Conservation (phyloP, 2,329 filamentous ascomycete species). For the Fusarium goolgardi region DNA sequence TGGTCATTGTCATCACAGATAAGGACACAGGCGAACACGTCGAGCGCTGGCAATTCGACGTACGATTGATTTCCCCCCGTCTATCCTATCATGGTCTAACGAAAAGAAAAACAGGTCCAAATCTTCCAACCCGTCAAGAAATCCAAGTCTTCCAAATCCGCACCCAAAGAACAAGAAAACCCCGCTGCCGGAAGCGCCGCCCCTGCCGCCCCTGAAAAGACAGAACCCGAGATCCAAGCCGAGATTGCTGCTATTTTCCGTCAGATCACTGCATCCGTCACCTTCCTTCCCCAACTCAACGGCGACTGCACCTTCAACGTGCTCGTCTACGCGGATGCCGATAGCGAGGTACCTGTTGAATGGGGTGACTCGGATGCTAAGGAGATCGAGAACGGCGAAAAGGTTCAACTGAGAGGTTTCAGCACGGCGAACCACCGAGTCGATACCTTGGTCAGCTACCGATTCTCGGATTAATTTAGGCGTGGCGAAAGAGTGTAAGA, state of each 20-base stretch:
- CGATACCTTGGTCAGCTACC: constrained; percentile 95
- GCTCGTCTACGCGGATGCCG: constrained; percentile 95
- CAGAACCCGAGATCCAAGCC: constrained; percentile 91
- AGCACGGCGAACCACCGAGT: constrained; percentile 95
- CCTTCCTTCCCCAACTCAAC: constrained; percentile 88
- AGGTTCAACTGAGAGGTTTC: constrained; percentile 94
- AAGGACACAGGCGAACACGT: constrained; percentile 97
- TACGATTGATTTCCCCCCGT: constrained; percentile 53
- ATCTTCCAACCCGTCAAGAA: constrained; percentile 49
- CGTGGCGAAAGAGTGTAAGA: not conserved
- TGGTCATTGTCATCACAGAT: constrained; percentile 95
- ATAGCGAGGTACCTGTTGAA: constrained; percentile 95
- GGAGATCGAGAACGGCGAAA: constrained; percentile 93
- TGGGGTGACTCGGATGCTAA: constrained; percentile 99
- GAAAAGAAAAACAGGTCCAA: constrained; percentile 25
- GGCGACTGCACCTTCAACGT: constrained; percentile 99
- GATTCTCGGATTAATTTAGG: constrained; percentile 55
- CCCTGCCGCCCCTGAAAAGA: constrained; percentile 72
- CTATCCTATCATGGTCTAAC: constrained; percentile 16
- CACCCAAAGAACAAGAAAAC: constrained; percentile 77
- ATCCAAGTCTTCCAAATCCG: constrained; percentile 59
- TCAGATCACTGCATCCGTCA: constrained; percentile 97
- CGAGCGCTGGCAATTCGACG: constrained; percentile 98
- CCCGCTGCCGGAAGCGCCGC: constrained; percentile 54
- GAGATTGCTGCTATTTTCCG: constrained; percentile 98